Evolutionary conservation across 768 basidiomycete species (phyloP).

Genomic region (Lactarius deliciosus): DNA sequence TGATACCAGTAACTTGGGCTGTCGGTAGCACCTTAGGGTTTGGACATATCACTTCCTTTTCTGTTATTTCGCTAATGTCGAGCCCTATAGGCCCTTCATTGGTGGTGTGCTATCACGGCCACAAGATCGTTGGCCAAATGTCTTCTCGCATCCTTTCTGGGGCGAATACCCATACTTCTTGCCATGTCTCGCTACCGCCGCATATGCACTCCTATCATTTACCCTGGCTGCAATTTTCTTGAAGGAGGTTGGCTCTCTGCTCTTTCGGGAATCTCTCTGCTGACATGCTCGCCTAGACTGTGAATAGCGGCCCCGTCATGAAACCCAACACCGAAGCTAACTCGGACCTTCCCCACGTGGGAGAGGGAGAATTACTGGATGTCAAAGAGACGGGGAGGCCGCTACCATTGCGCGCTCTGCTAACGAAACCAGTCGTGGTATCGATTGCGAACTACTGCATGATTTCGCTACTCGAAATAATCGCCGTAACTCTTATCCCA

Average conservation of each 20-base stretch:
- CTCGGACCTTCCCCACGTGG: background rate
- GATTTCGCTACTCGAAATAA: slow-evolving; percentile 45
- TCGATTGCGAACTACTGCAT: slow-evolving; percentile 45
- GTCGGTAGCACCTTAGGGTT: background rate
- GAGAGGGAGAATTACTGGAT: background rate
- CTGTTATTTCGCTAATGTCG: background rate
- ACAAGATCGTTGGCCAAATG: slow-evolving; percentile 29
- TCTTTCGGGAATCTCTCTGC: background rate
- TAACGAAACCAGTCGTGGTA: slow-evolving; percentile 40
- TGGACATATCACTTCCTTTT: background rate
- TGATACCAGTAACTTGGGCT: background rate
- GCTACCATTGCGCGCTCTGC: slow-evolving; percentile 38
- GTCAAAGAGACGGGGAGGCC: slow-evolving; percentile 15
- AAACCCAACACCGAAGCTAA: background rate
- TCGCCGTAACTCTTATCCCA: slow-evolving; percentile 42
- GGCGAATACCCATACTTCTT: slow-evolving; percentile 32
- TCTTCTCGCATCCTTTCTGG: slow-evolving; percentile 31
- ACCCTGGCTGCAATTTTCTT: slow-evolving; percentile 9
- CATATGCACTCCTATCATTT: background rate
- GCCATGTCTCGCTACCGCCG: slow-evolving; percentile 25
- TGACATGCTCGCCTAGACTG: background rate
- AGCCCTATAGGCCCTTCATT: slow-evolving; percentile 30
- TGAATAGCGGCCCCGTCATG: background rate
- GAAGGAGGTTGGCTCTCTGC: slow-evolving; percentile 10
- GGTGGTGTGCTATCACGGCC: slow-evolving; percentile 32